phyloP scores from a whole-genome alignment of 2,329 filamentous ascomycete genomes.

The Lasiodiplodia sp. region DNA sequence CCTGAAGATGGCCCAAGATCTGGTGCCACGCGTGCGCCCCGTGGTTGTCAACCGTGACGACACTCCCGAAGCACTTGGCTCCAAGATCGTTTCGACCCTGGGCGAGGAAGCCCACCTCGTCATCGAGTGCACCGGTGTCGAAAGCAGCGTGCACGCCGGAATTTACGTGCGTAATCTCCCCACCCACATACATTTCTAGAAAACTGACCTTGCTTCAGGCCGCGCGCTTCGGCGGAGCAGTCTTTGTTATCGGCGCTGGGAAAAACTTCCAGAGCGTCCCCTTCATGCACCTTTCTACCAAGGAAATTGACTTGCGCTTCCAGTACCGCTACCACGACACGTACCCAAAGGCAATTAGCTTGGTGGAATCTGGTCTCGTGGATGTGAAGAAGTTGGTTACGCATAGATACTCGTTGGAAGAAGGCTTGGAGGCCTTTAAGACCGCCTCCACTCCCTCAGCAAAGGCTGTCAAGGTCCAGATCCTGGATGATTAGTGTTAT shows the following conservation, averaged over 20 bases:
- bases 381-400: conserved; percentile 50
- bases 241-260: conserved; percentile 82
- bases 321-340: conserved; percentile 51
- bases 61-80: conserved; percentile 43
- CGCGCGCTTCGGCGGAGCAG: conserved; percentile 73
- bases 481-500: conserved; percentile 5
- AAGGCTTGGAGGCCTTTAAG: conserved; percentile 47
- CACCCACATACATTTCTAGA: conserved; percentile 31
- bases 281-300: conserved; percentile 48
- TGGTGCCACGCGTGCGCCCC: conserved; percentile 52
- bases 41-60: conserved; percentile 36
- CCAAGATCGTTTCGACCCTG: conserved; percentile 6
- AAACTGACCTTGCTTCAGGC: conserved; percentile 47
- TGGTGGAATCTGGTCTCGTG: conserved; percentile 49
- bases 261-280: conserved; percentile 52
- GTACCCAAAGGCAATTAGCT: conserved; percentile 51
- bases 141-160: conserved; percentile 74
- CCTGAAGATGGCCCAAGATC: conserved; percentile 58
- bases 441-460: conserved; percentile 46
- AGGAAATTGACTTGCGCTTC: conserved; percentile 50
- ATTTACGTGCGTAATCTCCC: conserved; percentile 62
- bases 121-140: conserved; percentile 81
- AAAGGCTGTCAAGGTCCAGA: conserved; percentile 42
- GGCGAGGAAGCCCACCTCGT: conserved; percentile 67
- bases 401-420: conserved; percentile 46